Conservation (phyloP, 441 rosid species). For the Pelargonium citronellum region DNA sequence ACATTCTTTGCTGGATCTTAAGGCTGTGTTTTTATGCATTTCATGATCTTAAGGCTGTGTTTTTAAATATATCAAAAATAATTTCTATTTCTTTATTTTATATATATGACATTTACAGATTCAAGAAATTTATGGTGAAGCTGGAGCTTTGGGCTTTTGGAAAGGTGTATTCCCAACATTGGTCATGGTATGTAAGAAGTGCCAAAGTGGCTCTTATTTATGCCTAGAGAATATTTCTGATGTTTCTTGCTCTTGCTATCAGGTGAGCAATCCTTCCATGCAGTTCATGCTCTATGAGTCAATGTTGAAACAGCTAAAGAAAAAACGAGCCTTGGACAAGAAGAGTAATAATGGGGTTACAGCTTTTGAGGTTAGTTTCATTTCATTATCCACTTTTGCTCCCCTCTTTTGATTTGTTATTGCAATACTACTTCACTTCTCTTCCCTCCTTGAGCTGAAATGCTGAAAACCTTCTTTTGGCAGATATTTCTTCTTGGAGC, state of each 20-base stretch:
- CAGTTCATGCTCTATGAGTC: conserved; percentile 95
- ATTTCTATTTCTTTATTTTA: conserved; percentile 14
- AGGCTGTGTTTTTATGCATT: background rate
- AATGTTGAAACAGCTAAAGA: conserved; percentile 74
- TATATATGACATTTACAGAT: conserved; percentile 39
- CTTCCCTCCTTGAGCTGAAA: background rate
- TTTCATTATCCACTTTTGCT: background rate
- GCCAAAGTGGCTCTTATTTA: conserved; percentile 22
- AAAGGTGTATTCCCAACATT: conserved; percentile 85
- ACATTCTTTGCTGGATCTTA: background rate
- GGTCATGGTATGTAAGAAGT: conserved; percentile 68
- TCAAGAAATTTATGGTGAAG: conserved; percentile 77
- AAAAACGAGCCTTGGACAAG: conserved; percentile 38
- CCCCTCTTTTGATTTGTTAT: background rate
- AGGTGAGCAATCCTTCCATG: conserved; percentile 96
- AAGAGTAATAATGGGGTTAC: conserved; percentile 51
- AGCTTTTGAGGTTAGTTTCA: conserved; percentile 64
- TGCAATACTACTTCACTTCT: background rate
- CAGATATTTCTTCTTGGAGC: conserved; percentile 93
- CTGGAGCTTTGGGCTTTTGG: conserved; percentile 88
- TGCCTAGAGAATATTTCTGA: conserved; percentile 27
- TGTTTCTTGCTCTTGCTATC: conserved; percentile 23
- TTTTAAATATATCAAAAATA: too few relatives aligned
- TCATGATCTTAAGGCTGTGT: too few relatives aligned
- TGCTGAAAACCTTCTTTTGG: conserved; percentile 21